Conservation (phyloP, 345 rosid genomes). For the Brassica rapa region DNA sequence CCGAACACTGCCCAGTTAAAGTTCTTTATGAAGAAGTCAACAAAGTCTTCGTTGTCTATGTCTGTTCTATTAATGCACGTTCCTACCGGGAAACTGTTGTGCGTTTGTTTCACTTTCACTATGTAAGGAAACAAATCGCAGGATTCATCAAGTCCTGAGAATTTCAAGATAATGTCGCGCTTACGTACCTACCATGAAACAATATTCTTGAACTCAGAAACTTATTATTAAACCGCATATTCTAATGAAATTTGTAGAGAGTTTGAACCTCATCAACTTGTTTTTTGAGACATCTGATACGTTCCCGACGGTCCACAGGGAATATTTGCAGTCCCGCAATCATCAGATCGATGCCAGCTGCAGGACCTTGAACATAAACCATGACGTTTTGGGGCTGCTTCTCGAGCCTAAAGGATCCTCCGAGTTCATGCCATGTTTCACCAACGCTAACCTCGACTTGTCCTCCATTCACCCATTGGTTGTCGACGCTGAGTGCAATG, state of each 20-base stretch:
- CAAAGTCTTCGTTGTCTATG: slow-evolving; percentile 82
- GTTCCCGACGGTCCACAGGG: slow-evolving; percentile 67
- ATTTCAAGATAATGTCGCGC: slow-evolving; percentile 68
- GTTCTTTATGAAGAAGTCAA: slow-evolving; percentile 62
- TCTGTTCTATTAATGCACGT: slow-evolving; percentile 74
- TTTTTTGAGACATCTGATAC: slow-evolving; percentile 59
- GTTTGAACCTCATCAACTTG: slow-evolving; percentile 63
- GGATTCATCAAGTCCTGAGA: slow-evolving; percentile 46
- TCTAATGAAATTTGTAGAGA: neutral
- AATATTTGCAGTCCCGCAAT: slow-evolving; percentile 70
- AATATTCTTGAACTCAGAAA: slow-evolving; percentile 9
- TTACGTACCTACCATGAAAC: slow-evolving; percentile 66
- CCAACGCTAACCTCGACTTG: slow-evolving; percentile 64
- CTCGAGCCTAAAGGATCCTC: slow-evolving; percentile 83
- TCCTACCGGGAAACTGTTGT: slow-evolving; percentile 79
- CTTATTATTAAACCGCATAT: neutral
- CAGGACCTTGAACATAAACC: slow-evolving; percentile 88
- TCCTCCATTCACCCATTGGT: slow-evolving; percentile 92
- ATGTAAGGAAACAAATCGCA: slow-evolving; percentile 44
- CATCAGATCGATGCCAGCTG: slow-evolving; percentile 72
- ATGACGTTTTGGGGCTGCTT: slow-evolving; percentile 75
- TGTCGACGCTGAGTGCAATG: slow-evolving; percentile 74
- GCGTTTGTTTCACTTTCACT: slow-evolving; percentile 64
- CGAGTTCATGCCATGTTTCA: slow-evolving; percentile 74
- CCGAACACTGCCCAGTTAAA: slow-evolving; percentile 94